Evolutionary conservation across 345 rosid species (phyloP), one percentile per base, ranked within the genome.

Genomic region (Mercurialis annua): DNA sequence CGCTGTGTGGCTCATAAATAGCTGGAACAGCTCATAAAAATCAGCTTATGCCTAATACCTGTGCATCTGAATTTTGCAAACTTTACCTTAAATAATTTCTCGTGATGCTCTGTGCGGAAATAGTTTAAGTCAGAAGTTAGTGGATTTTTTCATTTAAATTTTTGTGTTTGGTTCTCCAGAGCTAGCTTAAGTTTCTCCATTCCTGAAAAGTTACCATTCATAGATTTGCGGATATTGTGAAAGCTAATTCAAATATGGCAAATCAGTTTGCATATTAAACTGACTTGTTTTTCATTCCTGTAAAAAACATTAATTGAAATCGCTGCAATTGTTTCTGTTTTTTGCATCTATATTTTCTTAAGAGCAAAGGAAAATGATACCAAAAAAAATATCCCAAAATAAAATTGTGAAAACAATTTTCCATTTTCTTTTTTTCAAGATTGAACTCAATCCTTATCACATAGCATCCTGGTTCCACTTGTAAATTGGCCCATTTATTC

Each of bases 401-500:
- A n/a, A 23, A 64, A 38, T 9, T 40, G 51, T 18, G 17, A 2
- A 10, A 14, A 36, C 38, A 10, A 54, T 42, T 66, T 34, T 1
- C 2, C 9, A 1, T 33, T 18, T 47, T 14, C 53, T 55, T 7
- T 18, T 42, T 14, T 42, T 66, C n/a, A 17, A 12, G 42, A 46
- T 20, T 46, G n/a, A 47, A n/a, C 23, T 46, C n/a, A n/a, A 67
- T 40, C 12, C 10, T 40, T 40, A 7, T 40, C 11, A 40, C 44
- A 1, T 40, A 1, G 44, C 8, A 40, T 40, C 44, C 1, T 40
- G 44, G 11, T 40, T 40, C 44, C 11, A 2, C 44, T 1, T 40
- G 44, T 40, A 14, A 38, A 42, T 27, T 48, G 50, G 62, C 64
- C 50, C 36, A 62, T 27, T 67, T 43, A 12, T 38, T 43, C 40